Percentiles rank a stretch among this genome's conserved stretches.
Evolutionary conservation across 1,284 basidiomycete genomes (phyloP).

Genomic region (Mycosarcoma maydis): DNA sequence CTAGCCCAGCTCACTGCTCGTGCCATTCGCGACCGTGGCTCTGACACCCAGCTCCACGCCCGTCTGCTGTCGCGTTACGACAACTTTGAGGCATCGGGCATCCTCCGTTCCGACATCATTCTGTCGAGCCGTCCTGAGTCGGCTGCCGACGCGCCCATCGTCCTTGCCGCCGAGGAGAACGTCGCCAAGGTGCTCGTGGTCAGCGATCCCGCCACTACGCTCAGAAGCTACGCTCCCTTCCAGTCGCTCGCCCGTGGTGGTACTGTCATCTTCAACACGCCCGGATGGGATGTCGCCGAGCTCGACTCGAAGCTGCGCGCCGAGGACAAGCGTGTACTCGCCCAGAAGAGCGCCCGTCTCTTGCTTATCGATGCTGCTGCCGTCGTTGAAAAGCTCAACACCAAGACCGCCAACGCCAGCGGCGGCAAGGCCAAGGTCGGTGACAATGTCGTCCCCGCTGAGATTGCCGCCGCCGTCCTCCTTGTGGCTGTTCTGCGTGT

Average conservation of each 20-base stretch:
- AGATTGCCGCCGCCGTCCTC: slow-evolving; percentile 58
- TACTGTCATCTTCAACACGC: slow-evolving; percentile 61
- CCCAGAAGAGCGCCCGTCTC: slow-evolving; percentile 54
- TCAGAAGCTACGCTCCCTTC: slow-evolving; percentile 60
- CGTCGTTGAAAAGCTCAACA: slow-evolving; percentile 57
- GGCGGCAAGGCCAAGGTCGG: slow-evolving; percentile 57
- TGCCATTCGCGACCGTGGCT: slow-evolving; percentile 51
- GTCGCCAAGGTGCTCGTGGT: slow-evolving; percentile 56
- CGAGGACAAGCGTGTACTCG: slow-evolving; percentile 60
- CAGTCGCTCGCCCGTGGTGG: slow-evolving; percentile 57
- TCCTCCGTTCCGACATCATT: slow-evolving; percentile 62
- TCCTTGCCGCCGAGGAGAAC: slow-evolving; percentile 52
- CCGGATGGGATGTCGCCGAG: slow-evolving; percentile 61
- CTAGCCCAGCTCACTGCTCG: slow-evolving; percentile 55
- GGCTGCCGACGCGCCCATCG: slow-evolving; percentile 53
- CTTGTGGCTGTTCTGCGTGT: slow-evolving; percentile 51
- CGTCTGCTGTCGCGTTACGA: slow-evolving; percentile 63
- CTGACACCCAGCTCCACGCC: slow-evolving; percentile 47
- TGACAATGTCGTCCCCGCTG: slow-evolving; percentile 48
- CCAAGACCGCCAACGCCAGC: slow-evolving; percentile 47
- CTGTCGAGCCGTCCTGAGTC: slow-evolving; percentile 47
- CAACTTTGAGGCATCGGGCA: slow-evolving; percentile 61
- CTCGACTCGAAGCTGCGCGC: slow-evolving; percentile 59
- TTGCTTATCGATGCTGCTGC: slow-evolving; percentile 56
- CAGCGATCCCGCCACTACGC: slow-evolving; percentile 54